Percentiles rank a stretch among this genome's conserved stretches.
Evolutionary conservation across 192 early-diverging fungal genomes (phyloP).

Genomic region (Coemansia sp.): DNA sequence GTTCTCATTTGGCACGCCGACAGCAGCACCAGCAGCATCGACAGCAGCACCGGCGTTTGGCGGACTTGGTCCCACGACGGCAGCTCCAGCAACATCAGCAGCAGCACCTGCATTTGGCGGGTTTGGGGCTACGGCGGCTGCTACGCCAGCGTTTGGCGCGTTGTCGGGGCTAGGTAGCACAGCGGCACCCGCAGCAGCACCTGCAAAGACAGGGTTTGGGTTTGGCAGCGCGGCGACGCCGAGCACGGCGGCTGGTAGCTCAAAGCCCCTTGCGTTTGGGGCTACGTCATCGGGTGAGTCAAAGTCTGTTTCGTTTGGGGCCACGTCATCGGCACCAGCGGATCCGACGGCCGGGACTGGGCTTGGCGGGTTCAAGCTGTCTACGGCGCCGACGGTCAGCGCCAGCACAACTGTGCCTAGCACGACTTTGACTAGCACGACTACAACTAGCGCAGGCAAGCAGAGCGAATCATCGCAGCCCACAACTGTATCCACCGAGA

Average conservation of each 20-base stretch:
- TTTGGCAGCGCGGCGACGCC: slow-evolving; percentile 26
- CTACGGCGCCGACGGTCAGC: slow-evolving; percentile 32
- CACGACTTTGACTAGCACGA: not conserved
- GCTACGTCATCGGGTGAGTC: slow-evolving; percentile 17
- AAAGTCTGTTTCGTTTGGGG: slow-evolving; percentile 24
- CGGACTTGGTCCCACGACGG: not conserved
- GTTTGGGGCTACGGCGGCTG: slow-evolving; percentile 8
- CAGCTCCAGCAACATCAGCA: not conserved
- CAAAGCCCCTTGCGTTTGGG: slow-evolving; percentile 16
- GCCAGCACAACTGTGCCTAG: not conserved
- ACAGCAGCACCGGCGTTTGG: not conserved
- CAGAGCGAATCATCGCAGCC: slow-evolving; percentile 41
- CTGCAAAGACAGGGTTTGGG: slow-evolving; percentile 22
- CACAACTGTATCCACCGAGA: slow-evolving; percentile 12
- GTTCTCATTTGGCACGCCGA: slow-evolving; percentile 7
- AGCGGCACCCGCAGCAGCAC: slow-evolving; percentile 3
- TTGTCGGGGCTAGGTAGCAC: slow-evolving; percentile 12
- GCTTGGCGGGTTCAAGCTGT: slow-evolving; percentile 44
- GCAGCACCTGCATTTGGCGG: not conserved
- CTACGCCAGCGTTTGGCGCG: slow-evolving; percentile 17
- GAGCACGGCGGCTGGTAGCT: not conserved
- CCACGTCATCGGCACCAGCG: slow-evolving; percentile 13
- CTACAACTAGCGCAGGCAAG: slow-evolving; percentile 52
- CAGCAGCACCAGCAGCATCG: not conserved
- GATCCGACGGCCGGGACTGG: slow-evolving; percentile 50